These are phyloP conservation scores for Cadophora sp. DNA, from an alignment of 2,329 filamentous ascomycete genomes.

Conservation along the genomic window DNA sequence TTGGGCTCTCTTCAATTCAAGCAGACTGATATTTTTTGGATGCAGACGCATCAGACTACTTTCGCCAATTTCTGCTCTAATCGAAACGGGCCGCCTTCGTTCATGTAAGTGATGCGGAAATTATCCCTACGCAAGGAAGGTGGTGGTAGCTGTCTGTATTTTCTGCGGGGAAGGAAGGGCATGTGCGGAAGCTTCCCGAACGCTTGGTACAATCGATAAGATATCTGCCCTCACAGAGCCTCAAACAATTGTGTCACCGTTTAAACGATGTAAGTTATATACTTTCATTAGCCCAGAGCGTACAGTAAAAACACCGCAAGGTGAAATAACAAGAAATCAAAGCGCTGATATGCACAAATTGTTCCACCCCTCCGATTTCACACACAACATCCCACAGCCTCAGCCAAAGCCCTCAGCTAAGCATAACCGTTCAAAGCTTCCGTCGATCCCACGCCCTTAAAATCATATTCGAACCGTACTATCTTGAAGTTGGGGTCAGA, in stretches of 20 bases:
- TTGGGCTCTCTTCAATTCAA: too few species aligned
- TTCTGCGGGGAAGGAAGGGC: neutral
- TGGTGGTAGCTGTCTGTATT: too few species aligned
- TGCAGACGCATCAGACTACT: too few species aligned
- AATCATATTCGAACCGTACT: constrained; percentile 32
- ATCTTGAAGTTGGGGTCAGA: constrained; percentile 32
- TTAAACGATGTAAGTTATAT: constrained; percentile 11
- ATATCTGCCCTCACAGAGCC: constrained; percentile 4
- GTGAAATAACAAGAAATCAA: too few species aligned
- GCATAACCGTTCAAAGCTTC: constrained; percentile 30
- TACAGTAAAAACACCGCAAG: constrained; percentile 16
- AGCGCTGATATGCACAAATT: constrained; percentile 18
- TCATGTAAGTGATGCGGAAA: too few species aligned
- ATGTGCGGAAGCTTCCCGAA: neutral
- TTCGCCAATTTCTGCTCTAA: too few species aligned
- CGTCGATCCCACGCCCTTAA: constrained; percentile 20
- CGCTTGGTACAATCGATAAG: constrained; percentile 2
- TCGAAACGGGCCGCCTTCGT: too few species aligned
- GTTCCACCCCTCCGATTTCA: too few species aligned
- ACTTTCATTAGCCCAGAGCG: constrained; percentile 11
- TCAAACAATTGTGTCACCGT: constrained; percentile 11
- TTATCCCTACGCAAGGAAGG: too few species aligned
- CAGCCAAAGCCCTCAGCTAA: constrained; percentile 19
- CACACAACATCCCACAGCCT: too few species aligned
- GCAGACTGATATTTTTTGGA: too few species aligned